Base-by-base conservation (phyloP, 345 rosid species). In the Raphanus raphanistrum region DNA sequence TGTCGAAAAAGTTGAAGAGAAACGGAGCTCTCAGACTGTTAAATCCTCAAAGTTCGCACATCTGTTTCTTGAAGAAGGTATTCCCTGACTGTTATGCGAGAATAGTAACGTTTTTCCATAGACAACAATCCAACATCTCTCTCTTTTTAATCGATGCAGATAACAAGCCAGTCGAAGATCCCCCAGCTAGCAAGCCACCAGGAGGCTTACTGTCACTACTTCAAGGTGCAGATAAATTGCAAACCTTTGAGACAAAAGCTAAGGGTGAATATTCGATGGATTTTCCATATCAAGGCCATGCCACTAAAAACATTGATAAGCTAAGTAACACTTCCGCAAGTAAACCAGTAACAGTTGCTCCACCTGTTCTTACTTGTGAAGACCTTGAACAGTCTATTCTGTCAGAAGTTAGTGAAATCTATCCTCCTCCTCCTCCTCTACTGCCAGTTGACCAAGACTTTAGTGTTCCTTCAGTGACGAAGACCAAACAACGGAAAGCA, bases 301-400 rank as follows among this genome's bases (percentile, higher is more conserved):
- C 83, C 45, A 57, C 70, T 79, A 88, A 75, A 76, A 81, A 73
- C 45, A 21, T 61, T 6, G 82, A 79, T 70, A 83, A 80, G 78
- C 27, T 77, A 31, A 16, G 73, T 64, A 79, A 76, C 48, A 62
- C 62, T 63, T 74, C 79, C 66, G 25, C 70, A 43, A 74, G 33
- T 74, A 80, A 80, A 62, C 60, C 69, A 79, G 77, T 36, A 68
- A 81, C 84, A 70, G 80, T 74, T 68, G 86, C 72, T 80, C 84
- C 88, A 32, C 81, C 96, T 75, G 89, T 95, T 71, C 94, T 95
- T 79, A 95, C 99, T 64, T 95, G 99, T 72, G 99, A 91, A 87
- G 99, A 95, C 84, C 98, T 95, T 73, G 99, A 95, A 83, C 96
- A 89, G 79, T 87, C 98, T 66, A 91, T 95, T 80, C 76, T 95